These are phyloP conservation scores for Eucalyptus erythrocorys DNA, from an alignment of 345 rosid species.

Conservation along the genomic window DNA sequence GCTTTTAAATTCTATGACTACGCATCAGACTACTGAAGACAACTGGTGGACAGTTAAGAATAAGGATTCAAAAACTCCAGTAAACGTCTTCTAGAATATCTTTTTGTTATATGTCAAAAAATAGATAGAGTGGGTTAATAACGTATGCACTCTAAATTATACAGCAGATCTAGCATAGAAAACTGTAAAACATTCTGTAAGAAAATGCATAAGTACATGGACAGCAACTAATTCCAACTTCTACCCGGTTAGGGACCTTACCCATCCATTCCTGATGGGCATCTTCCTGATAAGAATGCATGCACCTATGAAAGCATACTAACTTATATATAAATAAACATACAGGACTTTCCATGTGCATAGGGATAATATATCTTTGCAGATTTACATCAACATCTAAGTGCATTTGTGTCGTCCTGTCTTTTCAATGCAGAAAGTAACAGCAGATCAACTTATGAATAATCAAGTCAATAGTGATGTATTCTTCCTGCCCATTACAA, in stretches of 20 bases:
- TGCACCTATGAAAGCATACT: background rate
- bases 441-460: background rate
- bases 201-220: background rate
- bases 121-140: background rate
- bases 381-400: background rate
- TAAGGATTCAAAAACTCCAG: background rate
- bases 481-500: background rate
- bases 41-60: background rate
- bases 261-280: background rate
- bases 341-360: background rate
- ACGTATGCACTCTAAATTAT: background rate
- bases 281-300: background rate
- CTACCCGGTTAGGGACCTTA: background rate
- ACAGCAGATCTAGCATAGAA: background rate
- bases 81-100: background rate
- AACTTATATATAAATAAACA: background rate
- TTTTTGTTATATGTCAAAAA: background rate
- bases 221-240: background rate
- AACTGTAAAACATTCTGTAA: background rate
- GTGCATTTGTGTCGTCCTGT: background rate
- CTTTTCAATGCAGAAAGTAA: background rate
- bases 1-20: background rate
- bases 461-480: background rate
- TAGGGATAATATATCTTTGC: background rate
- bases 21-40: background rate